phyloP scores from a whole-genome alignment of 1,139 yeast species.

The Saccharomyces pastorianus region DNA sequence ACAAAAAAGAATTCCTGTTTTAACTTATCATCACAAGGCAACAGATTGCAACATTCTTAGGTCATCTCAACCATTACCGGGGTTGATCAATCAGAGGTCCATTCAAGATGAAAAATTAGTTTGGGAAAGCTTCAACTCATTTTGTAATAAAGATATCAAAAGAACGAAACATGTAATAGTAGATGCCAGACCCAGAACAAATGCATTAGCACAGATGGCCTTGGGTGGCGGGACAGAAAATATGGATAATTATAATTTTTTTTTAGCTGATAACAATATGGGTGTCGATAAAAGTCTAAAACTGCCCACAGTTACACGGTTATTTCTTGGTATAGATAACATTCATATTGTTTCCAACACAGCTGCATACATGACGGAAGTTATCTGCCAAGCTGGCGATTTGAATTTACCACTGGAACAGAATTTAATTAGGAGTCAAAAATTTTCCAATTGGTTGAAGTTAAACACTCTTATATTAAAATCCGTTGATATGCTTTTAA shows the following conservation, averaged over 20 bases:
- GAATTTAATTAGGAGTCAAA: slow-evolving; percentile 36
- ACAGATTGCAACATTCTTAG: slow-evolving; percentile 79
- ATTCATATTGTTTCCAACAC: slow-evolving; percentile 93
- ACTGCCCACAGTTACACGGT: slow-evolving; percentile 33
- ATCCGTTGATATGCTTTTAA: slow-evolving; percentile 70
- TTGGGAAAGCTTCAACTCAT: slow-evolving; percentile 50
- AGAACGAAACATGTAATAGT: slow-evolving; percentile 48
- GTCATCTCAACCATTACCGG: slow-evolving; percentile 90
- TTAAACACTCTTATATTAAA: slow-evolving; percentile 61
- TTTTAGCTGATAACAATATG: neutral
- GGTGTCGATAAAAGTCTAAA: neutral
- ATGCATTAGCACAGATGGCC: slow-evolving; percentile 95
- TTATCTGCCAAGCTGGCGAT: slow-evolving; percentile 60
- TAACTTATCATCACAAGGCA: slow-evolving; percentile 64
- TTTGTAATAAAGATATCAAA: neutral
- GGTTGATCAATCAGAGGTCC: slow-evolving; percentile 78
- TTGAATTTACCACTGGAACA: slow-evolving; percentile 39
- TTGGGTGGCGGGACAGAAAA: slow-evolving; percentile 95
- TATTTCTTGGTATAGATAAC: slow-evolving; percentile 86
- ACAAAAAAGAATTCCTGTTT: slow-evolving; percentile 73
- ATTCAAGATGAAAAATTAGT: slow-evolving; percentile 84
- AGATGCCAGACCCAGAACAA: slow-evolving; percentile 86
- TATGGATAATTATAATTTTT: slow-evolving; percentile 66
- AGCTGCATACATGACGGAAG: slow-evolving; percentile 51
- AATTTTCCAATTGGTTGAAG: slow-evolving; percentile 72